Evolutionary conservation across 2,329 filamentous ascomycete species (phyloP).

Genomic region (Ceratocystis alfenasii): DNA sequence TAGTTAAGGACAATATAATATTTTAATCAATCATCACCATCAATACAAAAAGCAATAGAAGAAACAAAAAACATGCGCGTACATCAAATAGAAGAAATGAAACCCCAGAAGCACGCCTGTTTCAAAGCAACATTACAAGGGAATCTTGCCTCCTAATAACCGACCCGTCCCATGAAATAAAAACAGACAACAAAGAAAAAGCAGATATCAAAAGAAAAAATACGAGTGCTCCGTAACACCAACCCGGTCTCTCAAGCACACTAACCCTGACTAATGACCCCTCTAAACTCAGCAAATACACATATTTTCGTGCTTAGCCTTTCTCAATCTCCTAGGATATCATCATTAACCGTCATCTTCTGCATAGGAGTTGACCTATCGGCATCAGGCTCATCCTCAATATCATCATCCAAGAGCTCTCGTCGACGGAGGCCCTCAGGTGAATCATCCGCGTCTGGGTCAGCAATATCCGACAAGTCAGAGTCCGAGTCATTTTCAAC

Average conservation of each 20-base stretch:
- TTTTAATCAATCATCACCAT: neutral
- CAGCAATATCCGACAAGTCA: slow-evolving; percentile 19
- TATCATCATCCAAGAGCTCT: slow-evolving; percentile 43
- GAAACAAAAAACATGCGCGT: neutral
- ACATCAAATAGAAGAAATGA: slow-evolving; percentile 12
- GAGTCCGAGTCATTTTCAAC: slow-evolving; percentile 19
- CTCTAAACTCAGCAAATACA: neutral
- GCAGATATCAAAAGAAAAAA: slow-evolving; percentile 10
- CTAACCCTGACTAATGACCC: neutral
- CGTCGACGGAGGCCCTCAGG: slow-evolving; percentile 44
- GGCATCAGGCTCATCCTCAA: slow-evolving; percentile 32
- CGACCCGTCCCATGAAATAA: slow-evolving; percentile 14
- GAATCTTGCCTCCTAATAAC: slow-evolving; percentile 9
- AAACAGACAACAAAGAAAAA: slow-evolving; percentile 23
- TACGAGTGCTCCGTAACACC: neutral
- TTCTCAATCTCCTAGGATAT: slow-evolving; percentile 33
- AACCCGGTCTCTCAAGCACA: neutral
- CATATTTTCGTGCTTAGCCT: neutral
- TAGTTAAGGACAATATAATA: neutral
- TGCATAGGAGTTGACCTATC: slow-evolving; percentile 21
- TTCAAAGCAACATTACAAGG: slow-evolving; percentile 9
- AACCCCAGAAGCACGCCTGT: slow-evolving; percentile 21
- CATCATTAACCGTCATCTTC: slow-evolving; percentile 24
- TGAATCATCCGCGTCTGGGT: slow-evolving; percentile 39
- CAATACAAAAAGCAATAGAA: neutral